Evolutionary conservation across 2,329 filamentous ascomycete species (phyloP).

Genomic region (Verticillium dahliae): DNA sequence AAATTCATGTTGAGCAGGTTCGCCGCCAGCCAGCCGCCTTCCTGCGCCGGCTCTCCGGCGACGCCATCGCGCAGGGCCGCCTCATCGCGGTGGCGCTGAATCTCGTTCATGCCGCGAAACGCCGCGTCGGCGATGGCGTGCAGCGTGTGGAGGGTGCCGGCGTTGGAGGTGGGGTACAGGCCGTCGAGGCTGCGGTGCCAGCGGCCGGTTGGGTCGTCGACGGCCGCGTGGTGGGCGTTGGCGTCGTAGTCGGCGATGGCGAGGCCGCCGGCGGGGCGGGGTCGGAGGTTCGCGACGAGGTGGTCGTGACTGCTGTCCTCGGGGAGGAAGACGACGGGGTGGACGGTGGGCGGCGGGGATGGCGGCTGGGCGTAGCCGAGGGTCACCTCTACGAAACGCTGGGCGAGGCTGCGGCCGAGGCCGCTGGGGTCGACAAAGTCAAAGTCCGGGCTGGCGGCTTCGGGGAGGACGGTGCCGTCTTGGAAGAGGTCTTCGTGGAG

Average conservation of each 20-base stretch:
- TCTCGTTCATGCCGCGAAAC: slow-evolving; percentile 34
- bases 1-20: slow-evolving; percentile 9
- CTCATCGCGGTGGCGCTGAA: slow-evolving; percentile 20
- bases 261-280: slow-evolving; percentile 9
- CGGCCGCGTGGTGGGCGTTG: slow-evolving; percentile 27
- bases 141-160: slow-evolving; percentile 34
- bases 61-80: background rate
- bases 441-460: slow-evolving; percentile 23
- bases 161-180: slow-evolving; percentile 35
- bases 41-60: background rate
- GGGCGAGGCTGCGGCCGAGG: slow-evolving; percentile 30
- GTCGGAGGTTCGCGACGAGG: slow-evolving; percentile 17
- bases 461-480: slow-evolving; percentile 7
- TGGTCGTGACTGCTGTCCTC: slow-evolving; percentile 11
- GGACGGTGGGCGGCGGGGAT: slow-evolving; percentile 19
- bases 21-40: slow-evolving; percentile 4
- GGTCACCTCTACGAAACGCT: slow-evolving; percentile 40
- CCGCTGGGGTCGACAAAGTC: slow-evolving; percentile 35
- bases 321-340: slow-evolving; percentile 7
- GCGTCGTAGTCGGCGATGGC: slow-evolving; percentile 26
- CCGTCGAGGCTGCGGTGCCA: slow-evolving; percentile 38
- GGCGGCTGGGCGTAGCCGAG: slow-evolving; percentile 31
- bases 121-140: slow-evolving; percentile 37
- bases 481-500: slow-evolving; percentile 21
- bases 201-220: slow-evolving; percentile 31